Conservation (phyloP, 345 rosid genomes). For the Populus euphratica region DNA sequence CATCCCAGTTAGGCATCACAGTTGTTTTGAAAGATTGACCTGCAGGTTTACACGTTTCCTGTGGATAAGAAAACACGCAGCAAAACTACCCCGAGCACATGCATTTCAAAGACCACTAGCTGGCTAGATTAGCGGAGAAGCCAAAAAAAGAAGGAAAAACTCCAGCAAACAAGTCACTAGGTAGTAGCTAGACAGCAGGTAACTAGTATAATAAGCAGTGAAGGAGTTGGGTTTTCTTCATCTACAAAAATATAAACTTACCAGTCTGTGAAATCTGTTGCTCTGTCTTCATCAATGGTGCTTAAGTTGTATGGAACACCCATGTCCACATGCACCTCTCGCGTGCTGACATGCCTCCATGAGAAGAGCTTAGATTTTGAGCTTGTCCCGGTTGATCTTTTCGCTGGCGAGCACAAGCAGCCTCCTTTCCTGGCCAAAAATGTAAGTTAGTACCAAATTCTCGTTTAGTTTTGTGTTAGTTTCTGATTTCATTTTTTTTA, state of each 20-base stretch:
- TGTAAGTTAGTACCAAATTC: slow-evolving; percentile 24
- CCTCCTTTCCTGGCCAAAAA: slow-evolving; percentile 61
- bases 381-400: slow-evolving; percentile 62
- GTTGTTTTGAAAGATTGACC: not conserved
- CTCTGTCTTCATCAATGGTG: slow-evolving; percentile 33
- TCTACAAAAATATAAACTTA: too few species aligned
- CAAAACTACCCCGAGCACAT: not conserved
- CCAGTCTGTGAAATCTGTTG: not conserved
- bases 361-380: slow-evolving; percentile 71
- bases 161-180: not conserved
- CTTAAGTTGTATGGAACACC: slow-evolving; percentile 64
- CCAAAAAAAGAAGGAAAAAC: not conserved
- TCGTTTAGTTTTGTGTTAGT: not conserved
- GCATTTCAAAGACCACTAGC: not conserved
- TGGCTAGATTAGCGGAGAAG: not conserved
- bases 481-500: not conserved
- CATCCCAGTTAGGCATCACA: not conserved
- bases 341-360: slow-evolving; percentile 58
- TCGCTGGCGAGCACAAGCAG: slow-evolving; percentile 58
- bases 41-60: not conserved
- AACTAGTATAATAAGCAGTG: not conserved
- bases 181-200: not conserved
- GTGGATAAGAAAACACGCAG: not conserved
- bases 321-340: slow-evolving; percentile 64
- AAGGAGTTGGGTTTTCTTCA: not conserved